Evolutionary conservation across 1,284 basidiomycete species (phyloP), one percentile per base, ranked within the genome.

Genomic region (Cutaneotrichosporon arboriforme): DNA sequence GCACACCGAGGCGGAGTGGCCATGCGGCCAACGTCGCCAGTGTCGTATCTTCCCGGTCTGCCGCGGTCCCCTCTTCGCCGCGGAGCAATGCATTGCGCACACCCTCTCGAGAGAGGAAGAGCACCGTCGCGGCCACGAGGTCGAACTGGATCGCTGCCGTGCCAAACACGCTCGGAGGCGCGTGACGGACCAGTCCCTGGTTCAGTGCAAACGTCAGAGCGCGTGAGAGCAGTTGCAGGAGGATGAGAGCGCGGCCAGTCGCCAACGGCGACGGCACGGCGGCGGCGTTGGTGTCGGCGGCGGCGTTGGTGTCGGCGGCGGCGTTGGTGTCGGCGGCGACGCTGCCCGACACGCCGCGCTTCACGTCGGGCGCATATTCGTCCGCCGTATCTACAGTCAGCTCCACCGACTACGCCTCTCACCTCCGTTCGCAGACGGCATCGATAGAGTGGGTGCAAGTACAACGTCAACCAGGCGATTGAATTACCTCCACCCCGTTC

Each of bases 51-150:
- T 4, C 21, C 41, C 13, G 13, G 13, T 17, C 46, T 48, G 22
- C 21, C 9, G 12, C n/a, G 12, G 13, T 15, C 18, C 20, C 18
- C 18, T 39, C 12, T 23, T 52, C 31, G 10, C 49, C 22, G 13
- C 70, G 62, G 12, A 93, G 77, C 2, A 94, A 80, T 7, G 87
- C 85, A 70, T 86, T 89, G 35, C 92, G 81, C 10, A 97, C 82
- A 4, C 92, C 93, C 72, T 98, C 96, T 10, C 94, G 80, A 26
- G 87, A 86, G 8, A 97, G 80, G 69, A 97, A 96, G 36, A 98
- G 80, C 63, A 96, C 88, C 13, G 90, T 91, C 58, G 86, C 88
- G 35, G 90, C 81, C 23, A 98, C 73, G 33, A 88, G 81, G 65
- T 92, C 90, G 70, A 92, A 87, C 65, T 90, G 88, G 52, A 92